These are phyloP conservation scores for Tetracladium maxilliforme DNA, from an alignment of 2,329 filamentous ascomycete species.

Conservation along the genomic window DNA sequence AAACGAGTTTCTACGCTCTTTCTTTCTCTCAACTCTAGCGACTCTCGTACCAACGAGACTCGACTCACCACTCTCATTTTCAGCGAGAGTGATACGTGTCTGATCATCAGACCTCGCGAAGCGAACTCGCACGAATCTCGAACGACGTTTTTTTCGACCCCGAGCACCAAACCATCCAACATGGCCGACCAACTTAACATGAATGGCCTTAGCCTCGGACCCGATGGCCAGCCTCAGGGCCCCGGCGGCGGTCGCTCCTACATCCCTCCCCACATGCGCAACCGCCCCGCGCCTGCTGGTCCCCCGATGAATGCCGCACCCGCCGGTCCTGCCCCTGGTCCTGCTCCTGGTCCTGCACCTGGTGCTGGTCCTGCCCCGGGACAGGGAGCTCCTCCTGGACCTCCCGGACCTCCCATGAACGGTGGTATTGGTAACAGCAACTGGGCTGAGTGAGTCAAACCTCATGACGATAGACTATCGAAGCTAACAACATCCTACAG, in stretches of 20 bases:
- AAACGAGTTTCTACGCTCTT: too few relatives aligned
- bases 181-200: constrained; percentile 83
- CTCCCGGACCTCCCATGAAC: constrained; percentile 15
- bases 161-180: constrained; percentile 19
- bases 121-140: too few relatives aligned
- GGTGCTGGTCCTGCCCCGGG: too few relatives aligned
- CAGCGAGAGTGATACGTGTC: too few relatives aligned
- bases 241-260: constrained; percentile 50
- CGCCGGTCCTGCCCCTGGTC: constrained; percentile 5
- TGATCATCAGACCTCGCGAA: too few relatives aligned
- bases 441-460: constrained; percentile 32
- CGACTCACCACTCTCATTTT: too few relatives aligned
- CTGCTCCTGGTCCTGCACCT: neutral
- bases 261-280: constrained; percentile 74
- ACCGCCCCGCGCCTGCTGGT: constrained; percentile 25
- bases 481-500: neutral
- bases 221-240: too few relatives aligned
- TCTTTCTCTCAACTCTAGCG: too few relatives aligned
- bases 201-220: constrained; percentile 52
- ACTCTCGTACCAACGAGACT: too few relatives aligned
- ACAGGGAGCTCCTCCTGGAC: constrained; percentile 9
- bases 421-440: constrained; percentile 45
- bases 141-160: too few relatives aligned
- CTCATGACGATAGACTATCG: too few relatives aligned
- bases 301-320: constrained; percentile 2